Conservation (phyloP, 2,329 filamentous ascomycete species). For the Penicillium sclerotiorum region DNA sequence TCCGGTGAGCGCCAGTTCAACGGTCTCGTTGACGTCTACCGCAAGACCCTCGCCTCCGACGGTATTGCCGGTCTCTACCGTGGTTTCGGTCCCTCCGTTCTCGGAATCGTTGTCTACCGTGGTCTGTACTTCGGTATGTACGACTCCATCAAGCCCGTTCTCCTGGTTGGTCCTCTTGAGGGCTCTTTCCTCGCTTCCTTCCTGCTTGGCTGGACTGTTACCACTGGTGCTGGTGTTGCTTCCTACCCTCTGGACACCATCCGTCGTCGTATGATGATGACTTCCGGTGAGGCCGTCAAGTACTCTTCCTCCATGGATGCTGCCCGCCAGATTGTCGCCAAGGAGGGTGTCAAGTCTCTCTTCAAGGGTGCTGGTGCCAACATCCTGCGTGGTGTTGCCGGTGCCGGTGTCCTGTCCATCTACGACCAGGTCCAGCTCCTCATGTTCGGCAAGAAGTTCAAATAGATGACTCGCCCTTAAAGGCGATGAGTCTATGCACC, state of each 20-base stretch:
- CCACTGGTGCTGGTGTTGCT: conserved; percentile 99
- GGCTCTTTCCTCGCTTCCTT: conserved; percentile 99
- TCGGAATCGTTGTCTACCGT: conserved; percentile 99
- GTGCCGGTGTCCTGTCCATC: conserved; percentile 99
- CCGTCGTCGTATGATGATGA: conserved; percentile 99
- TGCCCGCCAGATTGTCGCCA: conserved; percentile 92
- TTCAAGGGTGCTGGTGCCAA: conserved; percentile 99
- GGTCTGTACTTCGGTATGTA: conserved; percentile 99
- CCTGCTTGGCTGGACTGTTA: conserved; percentile 97
- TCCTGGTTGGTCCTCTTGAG: conserved; percentile 87
- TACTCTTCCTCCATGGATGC: conserved; percentile 97
- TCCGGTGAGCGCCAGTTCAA: conserved; percentile 99
- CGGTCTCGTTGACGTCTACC: conserved; percentile 99
- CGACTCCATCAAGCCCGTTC: conserved; percentile 99
- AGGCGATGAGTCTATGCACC: conserved; percentile 12
- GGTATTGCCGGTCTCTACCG: conserved; percentile 99
- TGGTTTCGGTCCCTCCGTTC: conserved; percentile 99
- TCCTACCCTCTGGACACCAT: conserved; percentile 99
- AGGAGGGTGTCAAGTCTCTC: conserved; percentile 96
- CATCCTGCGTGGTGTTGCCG: conserved; percentile 99
- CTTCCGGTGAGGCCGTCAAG: conserved; percentile 93
- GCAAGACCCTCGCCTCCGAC: conserved; percentile 98
- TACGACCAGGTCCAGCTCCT: conserved; percentile 99
- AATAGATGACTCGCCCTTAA: conserved; percentile 48
- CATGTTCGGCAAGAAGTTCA: conserved; percentile 99